Conservation (phyloP, 2,329 filamentous ascomycete genomes). For the Clonostachys rosea region DNA sequence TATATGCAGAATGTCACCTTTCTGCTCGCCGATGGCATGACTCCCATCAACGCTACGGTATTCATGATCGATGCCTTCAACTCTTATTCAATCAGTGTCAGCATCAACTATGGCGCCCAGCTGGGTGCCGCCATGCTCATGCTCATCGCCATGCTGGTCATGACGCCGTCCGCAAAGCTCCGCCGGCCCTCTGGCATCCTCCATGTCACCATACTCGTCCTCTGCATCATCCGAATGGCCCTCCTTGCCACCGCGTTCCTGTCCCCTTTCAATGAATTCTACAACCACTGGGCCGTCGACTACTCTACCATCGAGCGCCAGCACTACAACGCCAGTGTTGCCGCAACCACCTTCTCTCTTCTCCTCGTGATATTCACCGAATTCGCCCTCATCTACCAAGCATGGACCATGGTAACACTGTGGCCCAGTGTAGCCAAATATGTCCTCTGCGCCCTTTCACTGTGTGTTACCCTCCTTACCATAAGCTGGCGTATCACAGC, state of each 20-base stretch:
- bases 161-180: slow-evolving; percentile 64
- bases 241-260: slow-evolving; percentile 56
- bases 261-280: slow-evolving; percentile 56
- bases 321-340: slow-evolving; percentile 29
- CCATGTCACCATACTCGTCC: slow-evolving; percentile 55
- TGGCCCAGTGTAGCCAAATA: slow-evolving; percentile 33
- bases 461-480: slow-evolving; percentile 22
- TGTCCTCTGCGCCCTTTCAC: slow-evolving; percentile 20
- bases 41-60: slow-evolving; percentile 22
- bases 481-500: slow-evolving; percentile 23
- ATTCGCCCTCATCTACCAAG: slow-evolving; percentile 43
- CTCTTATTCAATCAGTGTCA: slow-evolving; percentile 23
- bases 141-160: slow-evolving; percentile 58
- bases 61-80: slow-evolving; percentile 22
- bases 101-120: slow-evolving; percentile 66
- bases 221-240: slow-evolving; percentile 55
- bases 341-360: slow-evolving; percentile 33
- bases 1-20: slow-evolving; percentile 27
- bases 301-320: slow-evolving; percentile 35
- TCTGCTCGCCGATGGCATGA: slow-evolving; percentile 20
- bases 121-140: slow-evolving; percentile 64
- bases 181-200: slow-evolving; percentile 59
- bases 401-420: slow-evolving; percentile 45
- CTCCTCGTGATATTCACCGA: slow-evolving; percentile 40
- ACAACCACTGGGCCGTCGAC: slow-evolving; percentile 53